These are phyloP conservation scores for Skeletonema costatum DNA, from an alignment of 108 stramenopile species.

Conservation along the genomic window DNA sequence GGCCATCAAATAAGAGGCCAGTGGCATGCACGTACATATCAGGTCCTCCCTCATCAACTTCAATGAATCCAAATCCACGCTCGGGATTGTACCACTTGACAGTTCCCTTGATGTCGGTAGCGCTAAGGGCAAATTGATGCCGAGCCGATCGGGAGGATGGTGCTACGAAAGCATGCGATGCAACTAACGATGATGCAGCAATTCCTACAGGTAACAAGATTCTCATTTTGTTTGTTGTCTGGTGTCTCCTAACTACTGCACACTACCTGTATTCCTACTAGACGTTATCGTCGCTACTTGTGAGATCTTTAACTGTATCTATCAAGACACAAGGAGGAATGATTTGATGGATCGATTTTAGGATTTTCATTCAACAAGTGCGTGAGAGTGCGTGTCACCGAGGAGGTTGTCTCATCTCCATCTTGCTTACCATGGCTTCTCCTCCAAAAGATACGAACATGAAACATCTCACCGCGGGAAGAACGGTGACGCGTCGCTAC, in stretches of 20 bases:
- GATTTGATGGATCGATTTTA: too few species aligned
- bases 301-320: too few species aligned
- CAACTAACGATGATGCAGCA: background rate
- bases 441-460: too few species aligned
- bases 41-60: conserved; percentile 39
- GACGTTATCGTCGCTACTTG: too few species aligned
- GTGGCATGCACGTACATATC: conserved; percentile 52
- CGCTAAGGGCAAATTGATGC: background rate
- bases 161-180: background rate
- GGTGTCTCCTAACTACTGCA: too few species aligned
- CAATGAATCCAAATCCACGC: conserved; percentile 48
- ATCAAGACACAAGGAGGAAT: too few species aligned
- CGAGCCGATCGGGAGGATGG: conserved; percentile 4
- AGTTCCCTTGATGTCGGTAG: conserved; percentile 28
- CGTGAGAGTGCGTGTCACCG: too few species aligned
- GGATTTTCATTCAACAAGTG: too few species aligned
- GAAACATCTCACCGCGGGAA: too few species aligned
- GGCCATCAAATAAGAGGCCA: conserved; percentile 21
- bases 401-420: too few species aligned
- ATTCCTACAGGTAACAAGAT: background rate
- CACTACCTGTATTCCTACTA: too few species aligned
- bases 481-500: too few species aligned
- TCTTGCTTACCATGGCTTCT: background rate
- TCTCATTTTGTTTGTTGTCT: background rate
- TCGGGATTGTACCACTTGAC: conserved; percentile 45